Conservation (phyloP, 768 basidiomycete species). For the Naematelia aurantialba region DNA sequence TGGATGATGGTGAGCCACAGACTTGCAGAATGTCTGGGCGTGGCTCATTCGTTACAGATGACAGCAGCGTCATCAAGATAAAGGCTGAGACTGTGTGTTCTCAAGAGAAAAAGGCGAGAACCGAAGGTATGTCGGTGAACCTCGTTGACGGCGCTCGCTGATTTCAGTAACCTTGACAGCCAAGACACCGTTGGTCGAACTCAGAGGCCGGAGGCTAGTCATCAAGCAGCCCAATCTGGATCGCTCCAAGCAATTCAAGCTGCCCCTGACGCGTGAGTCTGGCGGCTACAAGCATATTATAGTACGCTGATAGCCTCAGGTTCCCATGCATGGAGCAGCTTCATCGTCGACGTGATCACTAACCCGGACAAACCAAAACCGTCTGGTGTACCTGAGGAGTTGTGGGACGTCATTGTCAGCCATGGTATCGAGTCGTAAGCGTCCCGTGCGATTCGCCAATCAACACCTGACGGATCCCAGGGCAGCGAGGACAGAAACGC, state of each 20-base stretch:
- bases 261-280: constrained; percentile 27
- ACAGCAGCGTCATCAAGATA: neutral
- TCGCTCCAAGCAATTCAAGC: constrained; percentile 5
- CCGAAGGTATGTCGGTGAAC: constrained; percentile 12
- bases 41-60: neutral
- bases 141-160: neutral
- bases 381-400: constrained; percentile 21
- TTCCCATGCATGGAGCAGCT: neutral
- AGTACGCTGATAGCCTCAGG: no score
- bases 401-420: constrained; percentile 23
- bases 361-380: neutral
- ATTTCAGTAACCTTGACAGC: neutral
- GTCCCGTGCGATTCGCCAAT: neutral
- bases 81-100: neutral
- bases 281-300: no score
- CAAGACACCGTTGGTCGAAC: constrained; percentile 21
- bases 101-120: constrained; percentile 21
- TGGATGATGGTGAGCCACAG: constrained; percentile 9
- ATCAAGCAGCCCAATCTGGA: constrained; percentile 21
- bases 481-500: constrained; percentile 15
- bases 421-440: constrained; percentile 39
- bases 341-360: neutral
- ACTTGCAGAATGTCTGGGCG: neutral
- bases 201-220: constrained; percentile 28
- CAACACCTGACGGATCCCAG: constrained; percentile 16